Percentiles rank a stretch among this genome's conserved stretches.
Evolutionary conservation across 1,284 basidiomycete genomes (phyloP).

Genomic region (Coriolopsis trogii): DNA sequence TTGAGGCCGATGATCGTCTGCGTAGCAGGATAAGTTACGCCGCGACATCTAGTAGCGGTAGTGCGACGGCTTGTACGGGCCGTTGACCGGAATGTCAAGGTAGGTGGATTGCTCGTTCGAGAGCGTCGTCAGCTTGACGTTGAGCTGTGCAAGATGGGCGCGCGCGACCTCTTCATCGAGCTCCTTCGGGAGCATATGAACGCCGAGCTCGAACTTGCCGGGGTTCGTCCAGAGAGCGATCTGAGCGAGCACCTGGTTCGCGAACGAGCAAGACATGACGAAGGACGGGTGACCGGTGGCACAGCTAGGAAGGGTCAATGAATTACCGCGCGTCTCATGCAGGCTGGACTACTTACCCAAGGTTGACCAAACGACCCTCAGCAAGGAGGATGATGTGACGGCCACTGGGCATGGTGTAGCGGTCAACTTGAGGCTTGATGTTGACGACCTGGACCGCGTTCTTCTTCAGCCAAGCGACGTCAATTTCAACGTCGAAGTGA

Average conservation of each 20-base stretch:
- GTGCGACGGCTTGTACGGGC: conserved; percentile 92
- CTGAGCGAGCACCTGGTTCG: conserved; percentile 98
- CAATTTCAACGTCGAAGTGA: conserved; percentile 99
- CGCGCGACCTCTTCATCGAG: conserved; percentile 99
- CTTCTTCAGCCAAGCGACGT: conserved; percentile 97
- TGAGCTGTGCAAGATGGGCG: conserved; percentile 89
- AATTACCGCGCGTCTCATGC: too few relatives aligned
- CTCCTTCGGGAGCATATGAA: conserved; percentile 96
- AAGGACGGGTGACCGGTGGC: conserved; percentile 94
- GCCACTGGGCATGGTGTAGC: conserved; percentile 90
- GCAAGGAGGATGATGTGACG: conserved; percentile 98
- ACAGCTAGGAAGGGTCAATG: conserved; percentile 46
- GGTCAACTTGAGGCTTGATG: conserved; percentile 99
- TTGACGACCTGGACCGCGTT: conserved; percentile 88
- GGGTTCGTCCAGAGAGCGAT: conserved; percentile 97
- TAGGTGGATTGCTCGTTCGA: conserved; percentile 83
- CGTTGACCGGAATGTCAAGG: conserved; percentile 87
- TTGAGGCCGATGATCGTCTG: conserved; percentile 58
- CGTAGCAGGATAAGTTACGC: conserved; percentile 19
- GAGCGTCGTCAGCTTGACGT: conserved; percentile 92
- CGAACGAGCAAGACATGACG: conserved; percentile 99
- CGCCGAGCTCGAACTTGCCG: conserved; percentile 89
- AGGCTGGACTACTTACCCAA: conserved; percentile 85
- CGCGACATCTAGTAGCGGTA: conserved; percentile 61
- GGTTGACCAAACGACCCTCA: conserved; percentile 98